These are phyloP conservation scores for Pilasporangium apinafurcum DNA, from an alignment of 352 stramenopile genomes.

Conservation along the genomic window DNA sequence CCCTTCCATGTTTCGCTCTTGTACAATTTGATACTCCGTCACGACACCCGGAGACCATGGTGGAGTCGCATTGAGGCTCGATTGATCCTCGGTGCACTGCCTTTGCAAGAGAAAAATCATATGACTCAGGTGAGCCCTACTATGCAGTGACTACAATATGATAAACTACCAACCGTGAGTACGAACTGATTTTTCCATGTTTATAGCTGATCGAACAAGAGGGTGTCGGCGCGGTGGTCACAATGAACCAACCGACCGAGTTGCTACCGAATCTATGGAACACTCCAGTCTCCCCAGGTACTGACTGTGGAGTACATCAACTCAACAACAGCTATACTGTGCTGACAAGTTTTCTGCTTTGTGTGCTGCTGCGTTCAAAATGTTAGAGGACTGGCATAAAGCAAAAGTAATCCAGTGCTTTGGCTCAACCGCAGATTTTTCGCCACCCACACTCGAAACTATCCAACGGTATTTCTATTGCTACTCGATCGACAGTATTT, in stretches of 20 bases:
- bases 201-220: constrained; percentile 41
- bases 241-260: constrained; percentile 70
- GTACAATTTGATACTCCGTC: constrained; percentile 58
- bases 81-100: constrained; percentile 65
- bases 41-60: constrained; percentile 50
- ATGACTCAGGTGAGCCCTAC: constrained; percentile 26
- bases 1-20: constrained; percentile 71
- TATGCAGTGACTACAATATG: no score
- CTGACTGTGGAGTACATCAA: no score
- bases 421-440: constrained; percentile 60
- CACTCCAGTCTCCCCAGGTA: constrained; percentile 56
- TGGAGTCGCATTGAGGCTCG: constrained; percentile 62
- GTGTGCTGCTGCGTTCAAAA: neutral
- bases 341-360: neutral
- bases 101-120: constrained; percentile 48
- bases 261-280: constrained; percentile 57
- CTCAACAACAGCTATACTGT: neutral
- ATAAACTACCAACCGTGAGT: no score
- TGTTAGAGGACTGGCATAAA: constrained; percentile 42
- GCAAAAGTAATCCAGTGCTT: constrained; percentile 51
- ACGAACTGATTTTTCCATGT: neutral
- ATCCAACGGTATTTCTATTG: constrained; percentile 42
- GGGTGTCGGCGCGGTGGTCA: constrained; percentile 61
- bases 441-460: constrained; percentile 55
- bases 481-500: no score